Percentiles rank a stretch among this genome's conserved stretches.
phyloP scores from a whole-genome alignment of 306 rosid genomes.

The Gastrolobium villosum region DNA sequence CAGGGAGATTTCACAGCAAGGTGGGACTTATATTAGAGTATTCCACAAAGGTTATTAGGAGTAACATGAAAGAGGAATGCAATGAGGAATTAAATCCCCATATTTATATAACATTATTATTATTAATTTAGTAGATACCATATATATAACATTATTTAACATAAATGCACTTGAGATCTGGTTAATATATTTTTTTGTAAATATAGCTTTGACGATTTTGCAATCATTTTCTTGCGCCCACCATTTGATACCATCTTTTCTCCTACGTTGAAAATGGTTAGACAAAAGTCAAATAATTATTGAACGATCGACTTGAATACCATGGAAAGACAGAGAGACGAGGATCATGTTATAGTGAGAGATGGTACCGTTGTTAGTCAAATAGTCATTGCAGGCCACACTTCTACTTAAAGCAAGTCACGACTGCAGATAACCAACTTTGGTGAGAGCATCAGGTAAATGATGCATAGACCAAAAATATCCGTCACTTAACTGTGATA shows the following conservation, averaged over 20 bases:
- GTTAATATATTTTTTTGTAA: conserved; percentile 19
- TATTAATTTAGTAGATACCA: too few species aligned
- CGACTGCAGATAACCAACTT: conserved; percentile 27
- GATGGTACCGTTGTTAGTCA: neutral
- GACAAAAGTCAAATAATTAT: conserved; percentile 46
- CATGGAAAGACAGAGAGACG: conserved; percentile 11
- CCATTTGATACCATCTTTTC: conserved; percentile 29
- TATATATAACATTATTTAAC: too few species aligned
- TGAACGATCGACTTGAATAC: neutral
- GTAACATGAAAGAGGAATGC: too few species aligned
- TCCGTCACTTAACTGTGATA: conserved; percentile 25
- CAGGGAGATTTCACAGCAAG: too few species aligned
- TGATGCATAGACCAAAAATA: conserved; percentile 21
- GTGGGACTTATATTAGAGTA: too few species aligned
- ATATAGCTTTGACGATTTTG: conserved; percentile 47
- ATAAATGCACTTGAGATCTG: too few species aligned
- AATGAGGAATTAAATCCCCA: too few species aligned
- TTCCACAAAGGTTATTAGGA: too few species aligned
- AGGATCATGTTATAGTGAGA: conserved; percentile 23
- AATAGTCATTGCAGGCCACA: neutral
- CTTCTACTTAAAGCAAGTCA: conserved; percentile 38
- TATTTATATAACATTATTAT: too few species aligned
- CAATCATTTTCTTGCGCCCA: conserved; percentile 35
- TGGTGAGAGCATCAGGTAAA: conserved; percentile 38
- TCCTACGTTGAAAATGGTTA: neutral